These are phyloP conservation scores for Salvia sclarea DNA, from an alignment of 305 asterid genomes.

Conservation along the genomic window DNA sequence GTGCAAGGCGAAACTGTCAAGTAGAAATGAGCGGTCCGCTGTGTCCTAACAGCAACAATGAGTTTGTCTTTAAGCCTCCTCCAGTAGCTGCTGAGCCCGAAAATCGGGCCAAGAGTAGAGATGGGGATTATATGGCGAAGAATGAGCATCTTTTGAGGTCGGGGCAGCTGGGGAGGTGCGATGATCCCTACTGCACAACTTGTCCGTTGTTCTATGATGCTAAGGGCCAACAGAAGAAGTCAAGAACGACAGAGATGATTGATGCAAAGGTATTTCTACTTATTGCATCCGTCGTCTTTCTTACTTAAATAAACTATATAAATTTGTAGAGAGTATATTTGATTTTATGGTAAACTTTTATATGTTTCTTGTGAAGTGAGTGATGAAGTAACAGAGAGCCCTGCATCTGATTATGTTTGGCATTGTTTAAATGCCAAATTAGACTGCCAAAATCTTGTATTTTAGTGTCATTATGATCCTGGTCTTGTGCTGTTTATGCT, in stretches of 20 bases:
- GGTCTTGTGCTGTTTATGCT: background rate
- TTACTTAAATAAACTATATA: background rate
- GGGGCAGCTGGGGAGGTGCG: slow-evolving; percentile 61
- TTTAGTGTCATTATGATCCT: background rate
- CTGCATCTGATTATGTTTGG: background rate
- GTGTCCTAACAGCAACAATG: slow-evolving; percentile 38
- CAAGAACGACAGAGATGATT: slow-evolving; percentile 38
- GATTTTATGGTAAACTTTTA: background rate
- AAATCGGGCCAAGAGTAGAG: slow-evolving; percentile 29
- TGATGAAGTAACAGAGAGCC: background rate
- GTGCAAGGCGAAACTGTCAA: slow-evolving; percentile 37
- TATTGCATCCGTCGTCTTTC: background rate
- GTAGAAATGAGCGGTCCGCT: slow-evolving; percentile 68
- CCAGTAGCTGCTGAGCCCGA: slow-evolving; percentile 35
- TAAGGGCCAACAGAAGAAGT: slow-evolving; percentile 40
- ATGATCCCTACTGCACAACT: slow-evolving; percentile 60
- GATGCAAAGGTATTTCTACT: slow-evolving; percentile 46
- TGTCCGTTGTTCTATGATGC: slow-evolving; percentile 46
- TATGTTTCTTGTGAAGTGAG: too few relatives aligned
- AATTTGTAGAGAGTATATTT: background rate
- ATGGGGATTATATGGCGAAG: slow-evolving; percentile 36
- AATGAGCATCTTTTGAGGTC: slow-evolving; percentile 55
- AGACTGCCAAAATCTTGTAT: background rate
- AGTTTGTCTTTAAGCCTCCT: slow-evolving; percentile 45
- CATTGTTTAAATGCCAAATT: background rate